Evolutionary conservation across 768 basidiomycete species (phyloP), one percentile per base, ranked within the genome.

Genomic region (Hypholoma sublateritium): DNA sequence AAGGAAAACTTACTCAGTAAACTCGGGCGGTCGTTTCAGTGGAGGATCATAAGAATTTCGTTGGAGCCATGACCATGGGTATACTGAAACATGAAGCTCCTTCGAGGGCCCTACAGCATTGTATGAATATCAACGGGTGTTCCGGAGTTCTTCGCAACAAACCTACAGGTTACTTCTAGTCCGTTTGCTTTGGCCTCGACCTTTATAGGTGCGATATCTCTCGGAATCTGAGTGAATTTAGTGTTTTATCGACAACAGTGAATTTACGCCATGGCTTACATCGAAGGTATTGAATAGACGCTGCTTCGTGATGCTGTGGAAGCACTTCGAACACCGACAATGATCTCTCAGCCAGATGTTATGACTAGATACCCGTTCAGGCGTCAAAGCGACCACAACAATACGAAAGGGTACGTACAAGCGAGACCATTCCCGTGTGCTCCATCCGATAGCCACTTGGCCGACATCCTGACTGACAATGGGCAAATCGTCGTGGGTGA

Each of bases 331-430:
- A 69, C 94, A 97, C 34, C 94, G 81, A 68, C 96, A 98, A 62
- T 98, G 95, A 66, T 98, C 96, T 43, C 93, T 79, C 21, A 98
- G 74, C 90, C 93, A 97, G 39, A 93, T 82, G 65, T 94, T 86
- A 68, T 96, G 93, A 67, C 95, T 98, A 62, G 24, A 61, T 13
- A 48, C 13, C 51, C 17, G 46, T 41, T 13, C n/a, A 32, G 16
- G 14, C 8, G 17, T 19, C 24, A 7, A 36, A 21, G 13, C 5
- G 51, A 44, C 45, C 2, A 58, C 8, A 28, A 41, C 41, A 34
- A 25, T 7, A n/a, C 17, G 12, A 17, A 21, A 50, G 2, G 5
- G 50, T 11, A 79, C 89, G 60, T 68, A 93, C 93, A 88, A 95
- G 72, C 86, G 77, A 2, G 91, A 90, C 82, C 86, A 88, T 1